phyloP scores from a whole-genome alignment of 306 rosid genomes.

The Mimosa pudica region DNA sequence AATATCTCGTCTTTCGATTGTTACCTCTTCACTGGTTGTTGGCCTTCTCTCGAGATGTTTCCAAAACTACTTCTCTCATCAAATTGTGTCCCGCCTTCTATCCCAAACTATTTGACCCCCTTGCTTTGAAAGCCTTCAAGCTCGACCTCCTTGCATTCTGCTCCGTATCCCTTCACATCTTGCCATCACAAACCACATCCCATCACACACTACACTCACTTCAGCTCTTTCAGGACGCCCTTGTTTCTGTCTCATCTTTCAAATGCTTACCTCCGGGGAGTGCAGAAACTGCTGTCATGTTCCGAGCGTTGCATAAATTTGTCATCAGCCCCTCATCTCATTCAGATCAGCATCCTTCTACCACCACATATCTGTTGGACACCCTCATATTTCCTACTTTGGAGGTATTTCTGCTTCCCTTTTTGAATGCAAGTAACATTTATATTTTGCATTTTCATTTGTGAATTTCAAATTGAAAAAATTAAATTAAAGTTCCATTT shows the following conservation, averaged over 20 bases:
- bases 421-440: neutral
- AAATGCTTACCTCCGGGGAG: conserved; percentile 88
- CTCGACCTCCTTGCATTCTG: conserved; percentile 86
- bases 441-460: conserved; percentile 8
- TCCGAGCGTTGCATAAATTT: conserved; percentile 76
- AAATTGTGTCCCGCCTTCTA: conserved; percentile 54
- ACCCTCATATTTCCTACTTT: conserved; percentile 59
- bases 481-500: conserved; percentile 31
- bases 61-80: conserved; percentile 41
- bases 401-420: conserved; percentile 50
- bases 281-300: conserved; percentile 76
- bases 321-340: conserved; percentile 79
- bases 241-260: conserved; percentile 82
- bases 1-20: conserved; percentile 75
- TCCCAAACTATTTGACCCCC: conserved; percentile 83
- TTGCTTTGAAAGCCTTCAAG: conserved; percentile 86
- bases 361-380: conserved; percentile 62
- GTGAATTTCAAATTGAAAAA: conserved; percentile 3
- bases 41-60: conserved; percentile 61
- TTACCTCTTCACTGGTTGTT: conserved; percentile 85
- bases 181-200: conserved; percentile 45
- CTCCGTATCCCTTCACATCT: conserved; percentile 37
- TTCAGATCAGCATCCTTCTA: conserved; percentile 60
- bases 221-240: conserved; percentile 73
- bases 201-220: conserved; percentile 40